Base-by-base conservation (phyloP, 2,329 filamentous ascomycete genomes). In the Botryotinia calthae region DNA sequence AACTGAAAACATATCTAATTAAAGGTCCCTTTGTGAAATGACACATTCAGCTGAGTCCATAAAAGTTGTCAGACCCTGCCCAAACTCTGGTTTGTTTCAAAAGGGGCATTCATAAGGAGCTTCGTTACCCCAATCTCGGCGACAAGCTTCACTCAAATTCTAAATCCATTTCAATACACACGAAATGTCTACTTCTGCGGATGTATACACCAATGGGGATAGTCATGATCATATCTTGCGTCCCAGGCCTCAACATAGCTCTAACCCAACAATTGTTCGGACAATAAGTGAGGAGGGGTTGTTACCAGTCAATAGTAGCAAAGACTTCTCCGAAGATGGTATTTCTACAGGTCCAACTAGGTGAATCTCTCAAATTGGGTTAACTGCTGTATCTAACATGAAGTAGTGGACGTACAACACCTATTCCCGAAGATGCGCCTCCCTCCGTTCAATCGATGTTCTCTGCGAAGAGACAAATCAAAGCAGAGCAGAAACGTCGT, bases 391-490 rank as follows among this genome's bases (percentile, higher is more conserved):
- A 68, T 56, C 74, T 77, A 73, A 78, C 46, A 44, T 42, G 18
- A 46, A 44, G 63, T 77, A 97, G 94, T 83, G 93, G 94, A 74
- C 88, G 89, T 73, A 94, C 93, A 22, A 97, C 95, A 6, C 94
- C 95, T 61, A 83, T 97, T 65, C 90, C 95, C 71, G 87, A 91
- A 78, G 95, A 98, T 87, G 96, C 96, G 18, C 96, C 93, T n/a
- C 95, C 95, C 1, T 98, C 95, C 1, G 90, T 91, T 73, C 92
- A 95, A 78, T 94, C 92, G 54, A 91, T 97, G 75, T 97, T 94
- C 59, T 91, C 90, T 22, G 95, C 92, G 34, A 91, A 95, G 77
- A 95, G 94, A 81, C 92, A 95, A 79, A 90, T 91, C 68, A 91
- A 94, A 80, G 93, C 92, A 74, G 89, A 94, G 81, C 92, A 94